Conservation (phyloP, 2,329 filamentous ascomycete genomes). For the Neocatenulostroma microsporum region DNA sequence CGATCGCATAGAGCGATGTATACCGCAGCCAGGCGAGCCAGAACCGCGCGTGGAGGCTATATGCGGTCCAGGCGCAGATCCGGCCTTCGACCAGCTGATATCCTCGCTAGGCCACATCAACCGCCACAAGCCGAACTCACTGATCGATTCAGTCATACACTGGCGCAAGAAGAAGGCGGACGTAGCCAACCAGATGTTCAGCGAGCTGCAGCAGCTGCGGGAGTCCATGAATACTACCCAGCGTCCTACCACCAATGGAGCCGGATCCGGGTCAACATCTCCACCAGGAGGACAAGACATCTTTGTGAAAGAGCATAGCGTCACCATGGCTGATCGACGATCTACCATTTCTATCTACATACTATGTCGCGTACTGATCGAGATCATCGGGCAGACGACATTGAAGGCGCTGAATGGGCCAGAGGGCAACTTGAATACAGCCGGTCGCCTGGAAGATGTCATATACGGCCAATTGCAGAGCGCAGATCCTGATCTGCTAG, state of each 20-base stretch:
- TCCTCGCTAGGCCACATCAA: slow-evolving; percentile 89
- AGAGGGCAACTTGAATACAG: slow-evolving; percentile 67
- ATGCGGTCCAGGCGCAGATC: slow-evolving; percentile 82
- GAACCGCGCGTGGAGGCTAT: slow-evolving; percentile 81
- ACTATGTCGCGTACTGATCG: slow-evolving; percentile 83
- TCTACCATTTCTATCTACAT: slow-evolving; percentile 95
- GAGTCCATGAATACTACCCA: slow-evolving; percentile 19
- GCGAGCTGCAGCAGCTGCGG: slow-evolving; percentile 22
- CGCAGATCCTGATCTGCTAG: slow-evolving; percentile 72
- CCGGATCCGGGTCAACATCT: slow-evolving; percentile 12
- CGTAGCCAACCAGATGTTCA: slow-evolving; percentile 48
- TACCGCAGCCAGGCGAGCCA: slow-evolving; percentile 68
- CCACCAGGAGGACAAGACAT: slow-evolving; percentile 21
- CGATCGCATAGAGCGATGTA: slow-evolving; percentile 84
- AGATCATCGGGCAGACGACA: slow-evolving; percentile 86
- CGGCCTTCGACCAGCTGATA: slow-evolving; percentile 88
- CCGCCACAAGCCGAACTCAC: slow-evolving; percentile 82
- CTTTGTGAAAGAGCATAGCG: slow-evolving; percentile 23
- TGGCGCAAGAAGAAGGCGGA: slow-evolving; percentile 97
- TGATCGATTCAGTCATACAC: slow-evolving; percentile 96
- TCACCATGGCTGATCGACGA: slow-evolving; percentile 57
- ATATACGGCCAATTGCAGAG: slow-evolving; percentile 94
- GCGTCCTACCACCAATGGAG: slow-evolving; percentile 14
- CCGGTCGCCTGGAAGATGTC: slow-evolving; percentile 86
- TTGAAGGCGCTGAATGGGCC: slow-evolving; percentile 57